These are phyloP conservation scores for Backusella tuberculispora DNA, from an alignment of 192 early-diverging fungal species.

Conservation along the genomic window DNA sequence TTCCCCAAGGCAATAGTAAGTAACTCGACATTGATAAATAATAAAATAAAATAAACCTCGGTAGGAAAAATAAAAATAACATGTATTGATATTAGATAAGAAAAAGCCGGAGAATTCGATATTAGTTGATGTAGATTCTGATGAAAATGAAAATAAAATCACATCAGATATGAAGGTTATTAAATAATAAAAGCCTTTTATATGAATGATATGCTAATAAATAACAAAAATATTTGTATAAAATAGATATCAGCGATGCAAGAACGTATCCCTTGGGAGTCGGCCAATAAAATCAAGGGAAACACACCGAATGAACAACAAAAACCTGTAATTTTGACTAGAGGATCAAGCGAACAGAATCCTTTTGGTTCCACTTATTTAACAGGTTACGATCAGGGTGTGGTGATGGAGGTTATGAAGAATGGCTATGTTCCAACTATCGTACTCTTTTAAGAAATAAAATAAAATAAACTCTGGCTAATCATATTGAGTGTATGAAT, in stretches of 20 bases:
- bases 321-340: slow-evolving; percentile 62
- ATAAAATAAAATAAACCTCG: neutral
- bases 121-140: slow-evolving; percentile 34
- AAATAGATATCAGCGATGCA: slow-evolving; percentile 30
- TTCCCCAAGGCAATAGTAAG: slow-evolving; percentile 34
- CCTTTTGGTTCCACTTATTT: slow-evolving; percentile 75
- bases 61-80: neutral
- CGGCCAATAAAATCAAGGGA: slow-evolving; percentile 32
- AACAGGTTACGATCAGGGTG: slow-evolving; percentile 60
- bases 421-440: slow-evolving; percentile 64
- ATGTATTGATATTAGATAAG: neutral
- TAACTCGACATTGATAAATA: neutral
- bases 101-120: slow-evolving; percentile 16
- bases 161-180: slow-evolving; percentile 39
- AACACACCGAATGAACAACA: slow-evolving; percentile 36
- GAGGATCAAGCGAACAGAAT: slow-evolving; percentile 66
- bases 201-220: neutral
- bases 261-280: slow-evolving; percentile 33
- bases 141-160: slow-evolving; percentile 25
- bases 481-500: neutral
- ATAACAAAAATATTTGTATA: neutral
- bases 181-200: neutral
- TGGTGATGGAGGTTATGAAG: slow-evolving; percentile 67
- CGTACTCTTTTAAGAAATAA: slow-evolving; percentile 50
- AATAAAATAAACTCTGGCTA: neutral